A percentile compares a stretch with the other conserved stretches of the same genome.
Conservation (phyloP, 805 yeast genomes). For the Nakazawaea wickerhamii region DNA sequence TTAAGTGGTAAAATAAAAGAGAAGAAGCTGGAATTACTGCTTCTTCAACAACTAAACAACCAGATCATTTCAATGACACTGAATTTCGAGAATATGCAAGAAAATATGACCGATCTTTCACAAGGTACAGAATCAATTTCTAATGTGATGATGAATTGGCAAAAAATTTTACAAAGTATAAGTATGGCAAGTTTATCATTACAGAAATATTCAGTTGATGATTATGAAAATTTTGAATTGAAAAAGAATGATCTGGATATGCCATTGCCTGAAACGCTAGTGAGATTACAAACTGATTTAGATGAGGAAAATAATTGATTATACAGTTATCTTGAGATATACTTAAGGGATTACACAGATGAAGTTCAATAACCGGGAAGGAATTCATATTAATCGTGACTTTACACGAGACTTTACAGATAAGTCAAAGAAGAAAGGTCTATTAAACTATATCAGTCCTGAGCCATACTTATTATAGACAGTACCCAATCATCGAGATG, state of each 20-base stretch:
- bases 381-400: too few species aligned
- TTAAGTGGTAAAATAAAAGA: constrained; percentile 31
- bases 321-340: constrained; percentile 5
- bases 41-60: constrained; percentile 40
- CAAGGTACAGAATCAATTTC: constrained; percentile 60
- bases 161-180: constrained; percentile 52
- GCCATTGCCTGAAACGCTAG: constrained; percentile 63
- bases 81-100: constrained; percentile 44
- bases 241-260: constrained; percentile 27
- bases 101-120: constrained; percentile 40
- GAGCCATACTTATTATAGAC: constrained; percentile 14
- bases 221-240: constrained; percentile 30
- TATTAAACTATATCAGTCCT: constrained; percentile 1
- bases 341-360: constrained; percentile 1
- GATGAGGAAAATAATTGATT: too few species aligned
- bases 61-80: constrained; percentile 39
- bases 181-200: constrained; percentile 55
- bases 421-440: not conserved
- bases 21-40: constrained; percentile 46
- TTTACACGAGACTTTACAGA: too few species aligned
- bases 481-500: constrained; percentile 25
- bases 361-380: too few species aligned
- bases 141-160: constrained; percentile 59
- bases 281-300: constrained; percentile 49
- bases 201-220: constrained; percentile 36